These are phyloP conservation scores for Tanacetum coccineum DNA, from an alignment of 129 eudicot genomes.

Conservation along the genomic window DNA sequence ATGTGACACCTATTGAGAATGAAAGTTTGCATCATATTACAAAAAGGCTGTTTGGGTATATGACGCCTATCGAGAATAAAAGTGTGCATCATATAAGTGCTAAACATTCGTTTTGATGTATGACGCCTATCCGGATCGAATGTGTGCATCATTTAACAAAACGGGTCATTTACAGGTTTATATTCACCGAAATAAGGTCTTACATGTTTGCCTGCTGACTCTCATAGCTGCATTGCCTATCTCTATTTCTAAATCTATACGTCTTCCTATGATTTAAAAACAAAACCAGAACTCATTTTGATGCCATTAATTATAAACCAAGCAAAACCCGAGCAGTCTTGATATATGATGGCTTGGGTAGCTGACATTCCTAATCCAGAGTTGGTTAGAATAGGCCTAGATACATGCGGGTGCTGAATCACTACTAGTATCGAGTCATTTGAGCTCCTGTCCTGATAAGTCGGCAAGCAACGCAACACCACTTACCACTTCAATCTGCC, in stretches of 20 bases:
- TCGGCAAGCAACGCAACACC: conserved; percentile 69
- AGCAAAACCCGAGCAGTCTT: too few species aligned
- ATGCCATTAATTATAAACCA: background rate
- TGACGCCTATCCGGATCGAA: too few species aligned
- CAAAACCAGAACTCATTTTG: conserved; percentile 8
- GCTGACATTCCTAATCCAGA: conserved; percentile 21
- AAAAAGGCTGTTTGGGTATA: too few species aligned
- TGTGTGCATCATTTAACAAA: too few species aligned
- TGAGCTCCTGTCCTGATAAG: conserved; percentile 41
- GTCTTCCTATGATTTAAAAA: conserved; percentile 1
- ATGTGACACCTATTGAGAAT: too few species aligned
- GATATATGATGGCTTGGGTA: conserved; percentile 5
- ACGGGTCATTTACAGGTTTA: too few species aligned
- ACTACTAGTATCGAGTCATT: conserved; percentile 72
- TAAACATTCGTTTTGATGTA: too few species aligned
- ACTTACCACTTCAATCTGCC: too few species aligned
- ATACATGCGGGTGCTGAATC: conserved; percentile 79
- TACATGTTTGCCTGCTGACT: conserved; percentile 3
- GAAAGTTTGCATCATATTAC: too few species aligned
- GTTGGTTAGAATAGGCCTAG: conserved; percentile 25
- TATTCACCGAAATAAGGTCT: too few species aligned
- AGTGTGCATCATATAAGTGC: too few species aligned
- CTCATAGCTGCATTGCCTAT: background rate
- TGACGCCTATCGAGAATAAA: too few species aligned
- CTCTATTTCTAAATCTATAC: conserved; percentile 6